Conservation (phyloP, 208 protist genomes). For the Leptomonas pyrrhocoris region DNA sequence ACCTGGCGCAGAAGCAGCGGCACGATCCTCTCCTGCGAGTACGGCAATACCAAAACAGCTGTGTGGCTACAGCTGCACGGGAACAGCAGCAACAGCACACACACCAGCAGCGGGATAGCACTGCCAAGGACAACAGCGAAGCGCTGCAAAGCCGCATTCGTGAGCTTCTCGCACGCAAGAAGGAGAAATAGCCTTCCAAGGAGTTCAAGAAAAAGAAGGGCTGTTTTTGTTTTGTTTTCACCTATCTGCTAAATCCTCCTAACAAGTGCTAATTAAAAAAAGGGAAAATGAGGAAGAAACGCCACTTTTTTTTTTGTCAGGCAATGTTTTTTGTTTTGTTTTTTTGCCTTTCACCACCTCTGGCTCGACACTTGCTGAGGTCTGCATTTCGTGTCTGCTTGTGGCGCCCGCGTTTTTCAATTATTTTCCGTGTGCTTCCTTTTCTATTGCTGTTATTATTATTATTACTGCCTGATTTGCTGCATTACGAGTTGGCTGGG, state of each 20-base stretch:
- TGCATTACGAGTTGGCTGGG: neutral
- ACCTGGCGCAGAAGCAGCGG: constrained; percentile 66
- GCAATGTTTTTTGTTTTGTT: neutral
- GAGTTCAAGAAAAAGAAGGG: neutral
- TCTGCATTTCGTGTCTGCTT: neutral
- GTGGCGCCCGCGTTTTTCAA: neutral
- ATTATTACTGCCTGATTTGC: neutral
- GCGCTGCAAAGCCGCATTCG: constrained; percentile 46
- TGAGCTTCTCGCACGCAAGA: constrained; percentile 40
- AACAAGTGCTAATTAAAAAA: neutral
- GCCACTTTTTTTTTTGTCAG: neutral
- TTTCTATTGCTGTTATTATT: neutral
- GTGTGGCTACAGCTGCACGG: constrained; percentile 63
- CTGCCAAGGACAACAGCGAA: constrained; percentile 18
- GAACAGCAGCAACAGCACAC: constrained; percentile 36
- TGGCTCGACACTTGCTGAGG: too few species aligned
- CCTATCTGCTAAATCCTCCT: too few species aligned
- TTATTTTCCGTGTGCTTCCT: too few species aligned
- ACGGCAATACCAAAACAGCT: constrained; percentile 61
- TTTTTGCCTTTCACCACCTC: too few species aligned
- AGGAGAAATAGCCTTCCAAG: constrained; percentile 2
- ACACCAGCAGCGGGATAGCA: constrained; percentile 10
- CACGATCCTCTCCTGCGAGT: constrained; percentile 72
- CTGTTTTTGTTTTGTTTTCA: too few species aligned
- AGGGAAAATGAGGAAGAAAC: neutral